Percentiles rank a stretch among this genome's conserved stretches.
Evolutionary conservation across 2,329 filamentous ascomycete species (phyloP).

Genomic region (Curvularia hawaiiensis): DNA sequence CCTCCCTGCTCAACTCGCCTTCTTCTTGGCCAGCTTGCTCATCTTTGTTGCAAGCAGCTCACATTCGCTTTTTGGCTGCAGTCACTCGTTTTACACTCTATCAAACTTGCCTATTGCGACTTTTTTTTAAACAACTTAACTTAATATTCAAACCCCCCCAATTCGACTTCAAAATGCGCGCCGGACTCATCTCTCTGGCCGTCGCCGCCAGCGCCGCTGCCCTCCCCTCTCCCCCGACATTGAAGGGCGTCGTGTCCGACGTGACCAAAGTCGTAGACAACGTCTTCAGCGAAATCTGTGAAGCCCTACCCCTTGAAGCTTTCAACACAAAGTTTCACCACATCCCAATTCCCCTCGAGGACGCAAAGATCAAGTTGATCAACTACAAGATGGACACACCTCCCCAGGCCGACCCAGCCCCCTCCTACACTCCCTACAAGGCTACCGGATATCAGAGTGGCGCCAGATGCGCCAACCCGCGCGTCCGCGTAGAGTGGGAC

Average conservation of each 20-base stretch:
- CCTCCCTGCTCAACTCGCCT: background rate
- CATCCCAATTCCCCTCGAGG: conserved; percentile 16
- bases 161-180: conserved; percentile 26
- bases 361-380: conserved; percentile 9
- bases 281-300: conserved; percentile 7
- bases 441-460: background rate
- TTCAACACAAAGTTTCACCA: conserved; percentile 11
- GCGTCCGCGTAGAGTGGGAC: conserved; percentile 43
- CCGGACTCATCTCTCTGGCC: conserved; percentile 23
- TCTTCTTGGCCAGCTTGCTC: conserved; percentile 13
- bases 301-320: conserved; percentile 18
- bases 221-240: conserved; percentile 17
- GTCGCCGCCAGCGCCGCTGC: conserved; percentile 18
- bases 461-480: conserved; percentile 34
- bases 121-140: background rate
- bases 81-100: conserved; percentile 17
- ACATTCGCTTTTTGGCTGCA: conserved; percentile 9
- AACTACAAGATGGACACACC: background rate
- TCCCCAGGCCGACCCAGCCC: background rate
- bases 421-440: background rate
- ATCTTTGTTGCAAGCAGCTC: conserved; percentile 5
- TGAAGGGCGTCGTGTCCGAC: background rate
- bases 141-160: conserved; percentile 12
- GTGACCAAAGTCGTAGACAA: background rate
- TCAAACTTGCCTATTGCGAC: background rate